Evolutionary conservation across 2,329 filamentous ascomycete species (phyloP).

Genomic region (Hymenoscyphus occultus): DNA sequence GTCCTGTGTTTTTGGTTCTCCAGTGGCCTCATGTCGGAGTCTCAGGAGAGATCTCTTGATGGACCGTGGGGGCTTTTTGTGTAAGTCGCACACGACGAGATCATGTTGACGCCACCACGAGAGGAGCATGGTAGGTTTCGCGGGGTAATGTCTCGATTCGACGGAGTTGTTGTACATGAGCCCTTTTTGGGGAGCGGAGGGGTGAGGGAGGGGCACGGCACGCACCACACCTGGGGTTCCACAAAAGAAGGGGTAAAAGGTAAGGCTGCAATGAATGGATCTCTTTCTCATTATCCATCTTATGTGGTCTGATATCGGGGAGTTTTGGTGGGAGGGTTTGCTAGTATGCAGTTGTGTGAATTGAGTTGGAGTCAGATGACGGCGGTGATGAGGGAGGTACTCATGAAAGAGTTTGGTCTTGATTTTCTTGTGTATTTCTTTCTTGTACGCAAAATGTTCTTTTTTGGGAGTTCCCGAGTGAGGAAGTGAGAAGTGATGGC

Average conservation of each 20-base stretch:
- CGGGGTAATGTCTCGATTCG: not conserved
- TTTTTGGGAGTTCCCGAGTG: not conserved
- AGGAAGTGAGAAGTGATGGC: not conserved
- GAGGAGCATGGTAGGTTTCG: not conserved
- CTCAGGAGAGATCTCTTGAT: not conserved
- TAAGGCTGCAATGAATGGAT: not conserved
- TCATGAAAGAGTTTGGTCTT: not conserved
- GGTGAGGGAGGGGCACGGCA: not conserved
- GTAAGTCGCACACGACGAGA: not conserved
- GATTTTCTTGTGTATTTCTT: not conserved
- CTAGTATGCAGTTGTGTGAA: not conserved
- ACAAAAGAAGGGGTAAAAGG: slow-evolving; percentile 1
- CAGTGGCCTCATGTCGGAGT: not conserved
- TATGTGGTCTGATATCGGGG: slow-evolving; percentile 2
- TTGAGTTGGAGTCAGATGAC: not conserved
- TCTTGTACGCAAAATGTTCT: not conserved
- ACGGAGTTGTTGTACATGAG: not conserved
- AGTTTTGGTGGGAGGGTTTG: not conserved
- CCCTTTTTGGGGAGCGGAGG: not conserved
- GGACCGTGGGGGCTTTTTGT: not conserved
- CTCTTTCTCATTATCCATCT: not conserved
- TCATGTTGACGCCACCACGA: not conserved
- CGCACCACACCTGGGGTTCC: not conserved
- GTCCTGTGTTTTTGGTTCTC: not conserved
- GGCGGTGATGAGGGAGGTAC: not conserved